A percentile compares a stretch with the other conserved stretches of the same genome.
phyloP scores from a whole-genome alignment of 2,329 filamentous ascomycete species.

The Fusarium oligoseptatum region DNA sequence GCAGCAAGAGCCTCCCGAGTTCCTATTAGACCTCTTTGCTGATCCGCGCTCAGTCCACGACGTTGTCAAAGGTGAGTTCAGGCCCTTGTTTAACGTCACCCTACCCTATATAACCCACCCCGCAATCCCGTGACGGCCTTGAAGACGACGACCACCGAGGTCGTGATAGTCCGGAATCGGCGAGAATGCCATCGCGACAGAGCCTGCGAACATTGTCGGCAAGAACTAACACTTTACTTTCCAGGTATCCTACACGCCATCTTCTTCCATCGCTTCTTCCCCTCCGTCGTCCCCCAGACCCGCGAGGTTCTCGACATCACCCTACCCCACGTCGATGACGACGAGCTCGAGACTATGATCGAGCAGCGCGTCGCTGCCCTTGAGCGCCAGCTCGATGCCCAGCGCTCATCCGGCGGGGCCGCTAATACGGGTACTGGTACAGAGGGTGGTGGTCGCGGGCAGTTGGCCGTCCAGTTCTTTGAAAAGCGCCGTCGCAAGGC shows the following conservation, averaged over 20 bases:
- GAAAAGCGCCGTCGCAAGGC: slow-evolving; percentile 89
- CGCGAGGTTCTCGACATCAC: slow-evolving; percentile 93
- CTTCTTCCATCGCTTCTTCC: slow-evolving; percentile 99
- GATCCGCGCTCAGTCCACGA: slow-evolving; percentile 92
- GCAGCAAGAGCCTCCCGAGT: slow-evolving; percentile 78
- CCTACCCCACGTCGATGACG: slow-evolving; percentile 89
- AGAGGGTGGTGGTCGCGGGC: slow-evolving; percentile 77
- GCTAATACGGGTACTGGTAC: slow-evolving; percentile 40
- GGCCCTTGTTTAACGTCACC: slow-evolving; percentile 23
- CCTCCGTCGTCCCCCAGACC: slow-evolving; percentile 82
- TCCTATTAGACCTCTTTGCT: slow-evolving; percentile 93
- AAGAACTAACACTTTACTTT: no score
- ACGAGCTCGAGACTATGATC: slow-evolving; percentile 92
- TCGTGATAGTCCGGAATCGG: neutral
- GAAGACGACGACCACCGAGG: slow-evolving; percentile 1
- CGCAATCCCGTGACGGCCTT: slow-evolving; percentile 26
- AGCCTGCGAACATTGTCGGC: neutral
- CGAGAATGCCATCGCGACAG: neutral
- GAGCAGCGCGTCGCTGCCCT: slow-evolving; percentile 86
- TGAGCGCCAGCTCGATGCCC: slow-evolving; percentile 79
- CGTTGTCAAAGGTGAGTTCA: slow-evolving; percentile 82
- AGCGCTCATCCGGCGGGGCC: slow-evolving; percentile 57
- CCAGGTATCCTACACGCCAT: slow-evolving; percentile 85
- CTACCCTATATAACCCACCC: slow-evolving; percentile 42
- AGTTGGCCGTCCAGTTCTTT: slow-evolving; percentile 91